Base-by-base conservation (phyloP, 495 filamentous ascomycete species). In the Viridothelium virens region DNA sequence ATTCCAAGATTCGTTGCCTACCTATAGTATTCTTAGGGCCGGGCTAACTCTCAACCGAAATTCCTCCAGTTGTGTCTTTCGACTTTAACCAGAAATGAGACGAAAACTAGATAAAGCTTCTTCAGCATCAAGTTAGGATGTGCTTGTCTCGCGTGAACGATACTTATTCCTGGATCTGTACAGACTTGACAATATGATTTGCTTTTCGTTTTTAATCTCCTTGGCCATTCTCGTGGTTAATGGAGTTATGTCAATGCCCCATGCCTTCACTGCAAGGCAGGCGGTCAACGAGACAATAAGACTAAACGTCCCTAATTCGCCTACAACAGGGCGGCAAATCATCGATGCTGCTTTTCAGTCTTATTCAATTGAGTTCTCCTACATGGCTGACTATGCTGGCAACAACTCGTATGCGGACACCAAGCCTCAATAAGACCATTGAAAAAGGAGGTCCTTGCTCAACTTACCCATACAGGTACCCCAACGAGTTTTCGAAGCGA, bases 281-380 rank as follows among this genome's bases (percentile, higher is more conserved):
- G 7, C 41, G 9, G 41, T 46, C 41, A 46, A 9, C 14, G 41
- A 46, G 41, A 46, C 41, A 46, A 16, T 46, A 46, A 46, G 14
- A 46, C 14, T 46, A 46, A 46, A 46, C 41, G 41, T 46, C 41
- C 41, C 41, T 16, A 46, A 16, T 53, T 53, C 48, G 12, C 48
- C 48, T 18, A 14, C 48, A 53, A 53, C 14, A 46, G 48, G 48
- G n/a, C 48, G 48, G 25, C 69, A 69, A 39, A 46, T 68, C 47
- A 53, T 70, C 33, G 69, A 70, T 67, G 69, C 67, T 1, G 61
- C 56, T 39, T 71, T 38, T 61, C 69, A 71, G 47, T 71, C 70
- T 7, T 71, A 53, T 39, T 73, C 71, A 2, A 73, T 73, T 18
- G 71, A 73, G 56, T 71, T 71, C 67, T 65, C 61, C 2, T 73